These are phyloP conservation scores for Phylloporus arenicola DNA, from an alignment of 768 basidiomycete genomes.

Conservation along the genomic window DNA sequence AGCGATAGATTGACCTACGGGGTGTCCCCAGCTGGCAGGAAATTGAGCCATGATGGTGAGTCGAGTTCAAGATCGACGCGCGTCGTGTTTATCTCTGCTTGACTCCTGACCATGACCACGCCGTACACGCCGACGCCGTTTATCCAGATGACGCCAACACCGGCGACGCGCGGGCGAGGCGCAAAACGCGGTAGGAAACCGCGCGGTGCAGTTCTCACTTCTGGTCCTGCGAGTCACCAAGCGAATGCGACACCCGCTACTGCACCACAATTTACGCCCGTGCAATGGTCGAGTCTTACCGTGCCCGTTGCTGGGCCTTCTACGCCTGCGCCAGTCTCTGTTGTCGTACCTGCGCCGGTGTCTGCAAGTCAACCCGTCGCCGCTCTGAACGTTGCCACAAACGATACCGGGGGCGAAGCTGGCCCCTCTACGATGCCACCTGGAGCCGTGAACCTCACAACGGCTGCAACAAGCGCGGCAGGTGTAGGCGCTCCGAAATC, in stretches of 20 bases:
- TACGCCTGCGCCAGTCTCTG: conserved; percentile 9
- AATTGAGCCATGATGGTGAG: conserved; percentile 65
- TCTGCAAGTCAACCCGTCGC: conserved; percentile 9
- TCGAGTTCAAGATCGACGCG: conserved; percentile 11
- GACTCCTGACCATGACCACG: conserved; percentile 18
- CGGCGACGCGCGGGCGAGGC: conserved; percentile 20
- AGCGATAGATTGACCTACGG: conserved; percentile 40
- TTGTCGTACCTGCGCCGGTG: neutral
- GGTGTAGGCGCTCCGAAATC: conserved; percentile 8
- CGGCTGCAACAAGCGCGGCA: neutral
- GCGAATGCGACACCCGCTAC: neutral
- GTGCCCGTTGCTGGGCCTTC: conserved; percentile 5
- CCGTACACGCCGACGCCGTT: conserved; percentile 20
- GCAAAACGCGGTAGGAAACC: conserved; percentile 26
- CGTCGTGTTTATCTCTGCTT: conserved; percentile 19
- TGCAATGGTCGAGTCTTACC: conserved; percentile 35
- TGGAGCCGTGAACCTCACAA: neutral
- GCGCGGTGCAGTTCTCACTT: conserved; percentile 10
- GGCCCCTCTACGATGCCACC: conserved; percentile 10
- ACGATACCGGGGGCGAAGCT: conserved; percentile 15
- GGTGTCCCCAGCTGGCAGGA: conserved; percentile 74
- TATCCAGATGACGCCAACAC: conserved; percentile 25
- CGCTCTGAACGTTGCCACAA: neutral
- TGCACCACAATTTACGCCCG: conserved; percentile 29
- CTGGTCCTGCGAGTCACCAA: conserved; percentile 13